A percentile compares a stretch with the other conserved stretches of the same genome.
Conservation (phyloP, 2,329 filamentous ascomycete species). For the Talaromyces sp. region DNA sequence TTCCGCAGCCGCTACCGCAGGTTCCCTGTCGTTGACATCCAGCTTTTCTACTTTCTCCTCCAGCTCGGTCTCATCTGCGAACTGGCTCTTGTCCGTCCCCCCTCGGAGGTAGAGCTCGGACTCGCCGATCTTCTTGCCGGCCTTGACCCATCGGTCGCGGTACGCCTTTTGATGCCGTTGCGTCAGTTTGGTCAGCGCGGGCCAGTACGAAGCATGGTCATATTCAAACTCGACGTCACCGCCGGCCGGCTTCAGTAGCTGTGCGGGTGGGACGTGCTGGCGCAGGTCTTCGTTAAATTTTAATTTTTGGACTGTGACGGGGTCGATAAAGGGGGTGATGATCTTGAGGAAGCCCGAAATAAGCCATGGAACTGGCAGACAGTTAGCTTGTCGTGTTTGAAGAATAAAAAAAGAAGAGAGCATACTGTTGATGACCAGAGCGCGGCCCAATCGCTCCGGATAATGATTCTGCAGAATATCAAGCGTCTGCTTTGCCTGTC, state of each 20-base stretch:
- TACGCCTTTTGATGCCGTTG: slow-evolving; percentile 59
- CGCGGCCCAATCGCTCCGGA: slow-evolving; percentile 82
- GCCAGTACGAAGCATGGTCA: slow-evolving; percentile 85
- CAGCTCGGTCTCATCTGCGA: slow-evolving; percentile 3
- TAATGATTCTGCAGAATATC: slow-evolving; percentile 93
- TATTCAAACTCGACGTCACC: slow-evolving; percentile 87
- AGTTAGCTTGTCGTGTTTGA: background rate
- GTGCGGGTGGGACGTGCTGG: slow-evolving; percentile 72
- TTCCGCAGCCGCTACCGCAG: background rate
- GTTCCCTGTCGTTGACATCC: slow-evolving; percentile 5
- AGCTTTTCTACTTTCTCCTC: slow-evolving; percentile 17
- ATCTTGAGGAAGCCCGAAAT: slow-evolving; percentile 94
- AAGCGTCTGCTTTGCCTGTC: slow-evolving; percentile 75
- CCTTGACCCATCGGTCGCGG: slow-evolving; percentile 68
- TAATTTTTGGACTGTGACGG: slow-evolving; percentile 86
- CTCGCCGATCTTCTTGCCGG: slow-evolving; percentile 78
- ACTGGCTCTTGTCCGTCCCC: slow-evolving; percentile 36
- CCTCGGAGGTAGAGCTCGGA: slow-evolving; percentile 83
- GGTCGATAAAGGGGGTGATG: slow-evolving; percentile 94
- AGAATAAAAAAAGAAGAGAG: slow-evolving; percentile 12
- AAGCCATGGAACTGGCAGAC: slow-evolving; percentile 70
- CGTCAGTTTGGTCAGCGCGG: slow-evolving; percentile 69
- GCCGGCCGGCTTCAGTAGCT: slow-evolving; percentile 74
- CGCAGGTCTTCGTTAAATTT: slow-evolving; percentile 94
- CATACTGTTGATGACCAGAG: slow-evolving; percentile 82